Percentiles rank a stretch among this genome's conserved stretches.
phyloP scores from a whole-genome alignment of 2,329 filamentous ascomycete genomes.

The Xylariaceae sp. region DNA sequence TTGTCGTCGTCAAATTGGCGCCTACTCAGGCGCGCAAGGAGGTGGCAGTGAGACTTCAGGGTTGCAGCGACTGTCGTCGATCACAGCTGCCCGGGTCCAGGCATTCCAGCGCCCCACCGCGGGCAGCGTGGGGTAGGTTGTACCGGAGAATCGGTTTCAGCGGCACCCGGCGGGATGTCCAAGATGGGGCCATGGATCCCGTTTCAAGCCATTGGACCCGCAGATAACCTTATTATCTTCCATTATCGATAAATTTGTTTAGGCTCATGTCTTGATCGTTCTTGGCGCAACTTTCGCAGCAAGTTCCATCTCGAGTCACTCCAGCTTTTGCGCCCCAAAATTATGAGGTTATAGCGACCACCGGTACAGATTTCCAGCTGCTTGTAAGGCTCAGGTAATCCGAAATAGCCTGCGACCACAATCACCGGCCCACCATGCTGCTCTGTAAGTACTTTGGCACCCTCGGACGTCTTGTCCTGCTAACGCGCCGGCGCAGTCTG shows the following conservation, averaged over 20 bases:
- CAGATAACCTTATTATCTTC: no score
- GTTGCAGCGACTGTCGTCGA: no score
- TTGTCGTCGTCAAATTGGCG: background rate
- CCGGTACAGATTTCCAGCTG: no score
- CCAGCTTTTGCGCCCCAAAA: no score
- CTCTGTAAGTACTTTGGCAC: constrained; percentile 46
- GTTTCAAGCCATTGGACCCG: no score
- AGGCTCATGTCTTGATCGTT: no score
- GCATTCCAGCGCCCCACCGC: constrained; percentile 6
- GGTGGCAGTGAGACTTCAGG: no score
- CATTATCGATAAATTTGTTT: no score
- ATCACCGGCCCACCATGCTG: constrained; percentile 58
- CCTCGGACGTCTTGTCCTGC: constrained; percentile 5
- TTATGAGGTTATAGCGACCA: constrained; percentile 17
- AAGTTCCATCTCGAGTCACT: no score
- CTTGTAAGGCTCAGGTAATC: no score
- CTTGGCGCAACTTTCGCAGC: no score
- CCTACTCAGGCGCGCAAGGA: constrained; percentile 11
- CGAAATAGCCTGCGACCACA: no score
- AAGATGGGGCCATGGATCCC: background rate
- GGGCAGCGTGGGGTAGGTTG: constrained; percentile 10
- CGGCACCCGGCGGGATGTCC: constrained; percentile 14
- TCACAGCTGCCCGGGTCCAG: background rate
- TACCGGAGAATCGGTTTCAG: constrained; percentile 15
- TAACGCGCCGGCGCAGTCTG: constrained; percentile 46